Conservation (phyloP, 352 stramenopile genomes). For the Globisporangium recalcitrans region DNA sequence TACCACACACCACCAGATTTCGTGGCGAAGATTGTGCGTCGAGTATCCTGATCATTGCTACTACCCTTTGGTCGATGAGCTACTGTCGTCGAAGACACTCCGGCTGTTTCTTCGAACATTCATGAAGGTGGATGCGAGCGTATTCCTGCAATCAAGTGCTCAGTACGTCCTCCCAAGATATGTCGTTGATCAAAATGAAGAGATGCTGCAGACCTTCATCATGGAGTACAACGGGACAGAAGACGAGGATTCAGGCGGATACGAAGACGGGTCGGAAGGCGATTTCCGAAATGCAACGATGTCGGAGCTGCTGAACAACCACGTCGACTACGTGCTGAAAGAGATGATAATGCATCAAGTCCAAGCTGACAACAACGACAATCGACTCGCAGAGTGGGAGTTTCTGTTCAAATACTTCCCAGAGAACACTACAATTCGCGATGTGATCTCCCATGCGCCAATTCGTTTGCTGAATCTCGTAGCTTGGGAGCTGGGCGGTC, state of each 20-base stretch:
- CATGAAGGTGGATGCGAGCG: conserved; percentile 35
- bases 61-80: conserved; percentile 46
- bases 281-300: conserved; percentile 25
- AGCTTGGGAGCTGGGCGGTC: conserved; percentile 60
- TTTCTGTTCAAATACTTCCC: conserved; percentile 68
- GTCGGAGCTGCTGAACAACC: conserved; percentile 34
- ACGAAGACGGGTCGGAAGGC: conserved; percentile 20
- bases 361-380: conserved; percentile 40
- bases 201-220: conserved; percentile 43
- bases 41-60: conserved; percentile 55
- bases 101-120: conserved; percentile 55
- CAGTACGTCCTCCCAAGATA: conserved; percentile 56
- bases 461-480: conserved; percentile 55
- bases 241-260: conserved; percentile 20
- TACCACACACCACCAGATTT: conserved; percentile 31
- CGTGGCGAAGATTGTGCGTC: conserved; percentile 50
- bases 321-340: conserved; percentile 53
- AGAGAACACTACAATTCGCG: conserved; percentile 49
- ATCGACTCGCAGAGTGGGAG: conserved; percentile 54
- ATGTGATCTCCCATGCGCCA: conserved; percentile 50
- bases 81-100: conserved; percentile 36
- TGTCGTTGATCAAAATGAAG: conserved; percentile 51
- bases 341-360: conserved; percentile 66
- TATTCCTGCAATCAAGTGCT: conserved; percentile 46
- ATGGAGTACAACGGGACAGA: conserved; percentile 25